These are phyloP conservation scores for Raphanus raphanistrum DNA, from an alignment of 345 rosid genomes.

Conservation along the genomic window DNA sequence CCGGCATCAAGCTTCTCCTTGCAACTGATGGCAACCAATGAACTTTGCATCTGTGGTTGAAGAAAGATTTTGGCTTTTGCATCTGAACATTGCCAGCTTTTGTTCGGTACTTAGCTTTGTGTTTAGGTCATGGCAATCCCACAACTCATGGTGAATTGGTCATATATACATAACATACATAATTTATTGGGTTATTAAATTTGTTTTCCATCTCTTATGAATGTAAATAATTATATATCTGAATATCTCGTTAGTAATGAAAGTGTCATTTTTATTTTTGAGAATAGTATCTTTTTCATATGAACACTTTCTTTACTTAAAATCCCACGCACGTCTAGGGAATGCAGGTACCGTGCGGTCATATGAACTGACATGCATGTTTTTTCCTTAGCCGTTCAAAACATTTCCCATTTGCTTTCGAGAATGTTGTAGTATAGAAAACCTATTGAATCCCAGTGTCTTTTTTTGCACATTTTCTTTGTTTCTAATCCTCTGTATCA, in stretches of 20 bases:
- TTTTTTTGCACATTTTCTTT: too few relatives aligned
- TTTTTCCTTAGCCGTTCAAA: too few relatives aligned
- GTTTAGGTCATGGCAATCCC: not conserved
- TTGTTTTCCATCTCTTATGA: not conserved
- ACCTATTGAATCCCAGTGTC: too few relatives aligned
- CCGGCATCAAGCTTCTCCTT: not conserved
- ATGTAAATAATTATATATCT: not conserved
- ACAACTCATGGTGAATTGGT: not conserved
- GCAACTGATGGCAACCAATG: not conserved
- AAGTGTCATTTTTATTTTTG: too few relatives aligned
- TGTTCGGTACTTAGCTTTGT: constrained; percentile 2
- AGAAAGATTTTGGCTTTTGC: constrained; percentile 15
- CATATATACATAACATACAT: not conserved
- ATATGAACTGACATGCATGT: too few relatives aligned
- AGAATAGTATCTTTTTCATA: too few relatives aligned
- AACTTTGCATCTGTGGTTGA: constrained; percentile 10
- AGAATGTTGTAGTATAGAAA: too few relatives aligned
- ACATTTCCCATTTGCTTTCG: too few relatives aligned
- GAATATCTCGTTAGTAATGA: not conserved
- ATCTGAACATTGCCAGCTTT: constrained; percentile 22
- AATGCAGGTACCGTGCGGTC: too few relatives aligned
- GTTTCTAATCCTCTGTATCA: not conserved
- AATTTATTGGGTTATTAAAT: not conserved
- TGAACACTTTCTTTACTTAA: not conserved
- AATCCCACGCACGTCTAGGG: not conserved